Evolutionary conservation across 2,329 filamentous ascomycete species (phyloP), one percentile per base, ranked within the genome.

Genomic region (Calonectria pauciramosa): DNA sequence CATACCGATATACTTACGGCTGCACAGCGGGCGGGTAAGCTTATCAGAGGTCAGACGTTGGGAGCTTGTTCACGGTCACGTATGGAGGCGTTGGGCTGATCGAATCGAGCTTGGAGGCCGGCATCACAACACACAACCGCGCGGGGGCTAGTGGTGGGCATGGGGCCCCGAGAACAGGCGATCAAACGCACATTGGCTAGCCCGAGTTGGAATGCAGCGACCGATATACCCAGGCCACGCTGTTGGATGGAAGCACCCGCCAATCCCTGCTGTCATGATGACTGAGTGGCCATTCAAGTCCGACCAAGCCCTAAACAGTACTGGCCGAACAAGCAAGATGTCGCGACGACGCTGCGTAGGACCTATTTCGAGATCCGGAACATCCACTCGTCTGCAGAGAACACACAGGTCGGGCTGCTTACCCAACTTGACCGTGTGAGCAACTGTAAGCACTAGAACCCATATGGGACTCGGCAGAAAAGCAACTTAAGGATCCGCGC

Each of bases 381-480:
- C 36, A 69, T 59, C 71, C 71, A 73, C 66, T 73, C 49, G 32
- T 20, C 34, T 73, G 71, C 71, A 72, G 64, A 68, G 36, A 47
- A 56, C 16, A 44, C 18, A 60, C 38, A 65, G 30, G 34, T 65
- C 71, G 71, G 65, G 66, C 59, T 73, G 71, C 71, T 73, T 51
- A 73, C 71, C 71, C 56, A 63, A 63, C 34, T 63, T 14, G 56
- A 38, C 8, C 56, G 56, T 32, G 70, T 68, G 52, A 69, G 72
- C 68, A 67, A 38, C 16, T 60, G 71, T 74, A 67, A 74, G 72
- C 72, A 64, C 72, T 71, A 74, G 72, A 74, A 74, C 72, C 54
- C 30, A 68, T 65, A 51, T 41, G 60, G 68, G 47, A 38, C 51
- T 23, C 49, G 23, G 59, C 49, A 64, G 41, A 65, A 30, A n/a